Evolutionary conservation across 1,284 basidiomycete species (phyloP).

Genomic region (Cystobasidiaceae sp.): DNA sequence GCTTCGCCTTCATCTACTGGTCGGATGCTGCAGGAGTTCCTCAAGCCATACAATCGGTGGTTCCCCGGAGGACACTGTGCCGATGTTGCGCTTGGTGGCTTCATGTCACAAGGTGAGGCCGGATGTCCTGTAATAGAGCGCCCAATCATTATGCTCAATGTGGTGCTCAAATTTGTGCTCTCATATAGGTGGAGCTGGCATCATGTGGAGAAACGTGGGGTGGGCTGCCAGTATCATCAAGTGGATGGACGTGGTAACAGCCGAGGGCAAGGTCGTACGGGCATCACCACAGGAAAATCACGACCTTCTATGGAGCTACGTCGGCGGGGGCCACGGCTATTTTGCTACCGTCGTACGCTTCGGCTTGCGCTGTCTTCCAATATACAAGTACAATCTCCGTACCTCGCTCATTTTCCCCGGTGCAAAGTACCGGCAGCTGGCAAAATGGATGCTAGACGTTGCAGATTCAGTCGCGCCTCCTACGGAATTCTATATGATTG

Average conservation of each 20-base stretch:
- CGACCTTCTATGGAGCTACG: slow-evolving; percentile 41
- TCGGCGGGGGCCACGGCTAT: slow-evolving; percentile 40
- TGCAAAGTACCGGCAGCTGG: not conserved
- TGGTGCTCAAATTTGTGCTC: no score
- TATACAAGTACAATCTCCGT: not conserved
- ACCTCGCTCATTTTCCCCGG: not conserved
- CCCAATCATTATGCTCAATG: no score
- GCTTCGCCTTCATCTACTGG: not conserved
- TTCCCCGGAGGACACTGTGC: slow-evolving; percentile 5
- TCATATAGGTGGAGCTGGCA: no score
- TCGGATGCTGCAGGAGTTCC: not conserved
- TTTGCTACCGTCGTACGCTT: slow-evolving; percentile 44
- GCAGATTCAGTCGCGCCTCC: not conserved
- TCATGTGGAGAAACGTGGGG: not conserved
- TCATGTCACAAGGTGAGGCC: not conserved
- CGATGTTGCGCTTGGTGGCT: not conserved
- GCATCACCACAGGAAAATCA: slow-evolving; percentile 34
- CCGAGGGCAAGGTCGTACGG: slow-evolving; percentile 39
- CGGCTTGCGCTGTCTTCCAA: slow-evolving; percentile 34
- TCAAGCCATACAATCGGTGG: not conserved
- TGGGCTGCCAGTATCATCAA: slow-evolving; percentile 41
- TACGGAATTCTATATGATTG: not conserved
- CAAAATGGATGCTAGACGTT: not conserved
- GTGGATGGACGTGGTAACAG: slow-evolving; percentile 43
- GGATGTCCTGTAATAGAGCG: no score